Evolutionary conservation across 352 stramenopile species (phyloP).

Genomic region (Phytophthora sp.): DNA sequence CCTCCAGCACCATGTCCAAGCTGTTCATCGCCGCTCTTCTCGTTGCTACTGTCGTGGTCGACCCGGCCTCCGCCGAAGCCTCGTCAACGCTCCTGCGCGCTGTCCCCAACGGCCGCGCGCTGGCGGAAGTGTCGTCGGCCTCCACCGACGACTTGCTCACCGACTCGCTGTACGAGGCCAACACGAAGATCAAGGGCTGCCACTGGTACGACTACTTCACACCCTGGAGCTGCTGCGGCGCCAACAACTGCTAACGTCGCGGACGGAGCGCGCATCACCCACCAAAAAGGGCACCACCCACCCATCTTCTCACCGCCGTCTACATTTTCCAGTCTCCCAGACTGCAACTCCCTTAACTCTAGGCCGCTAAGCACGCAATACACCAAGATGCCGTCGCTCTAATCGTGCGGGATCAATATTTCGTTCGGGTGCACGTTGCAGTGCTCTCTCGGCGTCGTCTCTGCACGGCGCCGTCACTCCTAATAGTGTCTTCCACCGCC

Average conservation of each 20-base stretch:
- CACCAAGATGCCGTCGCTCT: not conserved
- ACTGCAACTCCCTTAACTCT: too few species aligned
- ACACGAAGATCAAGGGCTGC: slow-evolving; percentile 27
- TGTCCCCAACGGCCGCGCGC: not conserved
- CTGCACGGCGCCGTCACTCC: not conserved
- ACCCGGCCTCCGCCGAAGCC: slow-evolving; percentile 1
- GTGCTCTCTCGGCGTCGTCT: not conserved
- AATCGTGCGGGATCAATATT: slow-evolving; percentile 16
- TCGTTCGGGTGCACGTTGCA: slow-evolving; percentile 14
- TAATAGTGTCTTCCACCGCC: not conserved
- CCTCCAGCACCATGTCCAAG: slow-evolving; percentile 24
- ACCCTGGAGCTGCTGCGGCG: slow-evolving; percentile 30
- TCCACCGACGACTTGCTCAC: slow-evolving; percentile 1
- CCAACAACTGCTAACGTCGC: slow-evolving; percentile 23
- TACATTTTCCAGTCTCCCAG: not conserved
- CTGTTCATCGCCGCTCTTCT: slow-evolving; percentile 12
- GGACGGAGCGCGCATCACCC: not conserved
- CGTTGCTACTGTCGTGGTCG: slow-evolving; percentile 5
- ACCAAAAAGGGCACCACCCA: too few species aligned
- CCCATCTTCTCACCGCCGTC: not conserved
- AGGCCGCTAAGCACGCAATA: not conserved
- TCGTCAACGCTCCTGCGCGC: slow-evolving; percentile 1
- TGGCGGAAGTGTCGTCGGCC: slow-evolving; percentile 3
- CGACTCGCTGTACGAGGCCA: slow-evolving; percentile 24
- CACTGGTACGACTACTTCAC: slow-evolving; percentile 27